These are phyloP conservation scores for Calonectria pteridis DNA, from an alignment of 2,329 filamentous ascomycete species.

Conservation along the genomic window DNA sequence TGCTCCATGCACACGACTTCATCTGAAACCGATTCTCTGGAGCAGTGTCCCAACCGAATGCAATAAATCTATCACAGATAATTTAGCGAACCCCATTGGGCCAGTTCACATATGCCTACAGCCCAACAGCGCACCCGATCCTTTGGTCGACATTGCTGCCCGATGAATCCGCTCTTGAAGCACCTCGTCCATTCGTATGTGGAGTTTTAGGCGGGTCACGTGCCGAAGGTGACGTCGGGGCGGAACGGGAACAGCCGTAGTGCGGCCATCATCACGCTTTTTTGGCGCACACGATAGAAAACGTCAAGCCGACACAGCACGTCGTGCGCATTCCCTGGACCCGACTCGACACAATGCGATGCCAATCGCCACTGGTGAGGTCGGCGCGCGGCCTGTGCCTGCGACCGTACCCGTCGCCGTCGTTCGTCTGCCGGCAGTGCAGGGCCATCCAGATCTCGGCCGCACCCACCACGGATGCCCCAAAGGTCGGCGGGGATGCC, in stretches of 20 bases:
- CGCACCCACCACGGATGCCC: slow-evolving; percentile 68
- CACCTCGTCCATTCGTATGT: not conserved
- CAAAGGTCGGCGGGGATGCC: slow-evolving; percentile 64
- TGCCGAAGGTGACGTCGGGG: slow-evolving; percentile 42
- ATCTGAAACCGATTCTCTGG: not conserved
- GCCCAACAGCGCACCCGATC: not conserved
- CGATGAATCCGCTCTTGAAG: not conserved
- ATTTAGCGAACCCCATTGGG: not conserved
- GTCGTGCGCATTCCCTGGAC: slow-evolving; percentile 3
- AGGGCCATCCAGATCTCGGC: slow-evolving; percentile 74
- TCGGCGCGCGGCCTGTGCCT: slow-evolving; percentile 49
- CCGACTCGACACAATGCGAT: slow-evolving; percentile 54
- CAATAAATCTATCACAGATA: not conserved
- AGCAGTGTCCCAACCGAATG: not conserved
- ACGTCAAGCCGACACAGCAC: slow-evolving; percentile 12
- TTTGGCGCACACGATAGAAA: slow-evolving; percentile 27
- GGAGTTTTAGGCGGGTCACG: slow-evolving; percentile 29
- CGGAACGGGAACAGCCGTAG: slow-evolving; percentile 49
- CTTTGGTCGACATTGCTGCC: not conserved
- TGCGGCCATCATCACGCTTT: slow-evolving; percentile 35
- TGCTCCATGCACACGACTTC: not conserved
- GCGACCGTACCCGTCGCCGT: slow-evolving; percentile 42
- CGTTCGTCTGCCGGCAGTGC: slow-evolving; percentile 67
- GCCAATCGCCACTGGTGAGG: slow-evolving; percentile 55
- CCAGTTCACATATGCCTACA: not conserved